Evolutionary conservation across 805 yeast genomes (phyloP), one percentile per base, ranked within the genome.

Genomic region (Candida awuae): DNA sequence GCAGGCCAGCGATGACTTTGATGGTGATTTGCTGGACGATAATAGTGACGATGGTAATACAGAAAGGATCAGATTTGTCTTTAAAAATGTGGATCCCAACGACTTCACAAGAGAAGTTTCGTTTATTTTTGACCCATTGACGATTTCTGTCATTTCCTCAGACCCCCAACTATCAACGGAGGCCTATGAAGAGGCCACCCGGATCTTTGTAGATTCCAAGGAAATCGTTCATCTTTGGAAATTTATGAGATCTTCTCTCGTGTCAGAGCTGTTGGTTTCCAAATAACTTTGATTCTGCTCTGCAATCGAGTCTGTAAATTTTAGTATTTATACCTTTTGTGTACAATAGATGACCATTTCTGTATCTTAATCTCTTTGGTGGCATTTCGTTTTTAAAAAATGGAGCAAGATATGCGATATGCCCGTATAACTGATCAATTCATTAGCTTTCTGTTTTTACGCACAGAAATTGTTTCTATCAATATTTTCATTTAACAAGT

Each of bases 51-150:
- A 61, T 25, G 59, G 51, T 6, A 60, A 55, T 23, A 54, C 60
- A 25, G 51, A 49, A 30, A 38, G 40, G 6, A 53, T 74, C 14
- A 52, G 50, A 34, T 72, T 74, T 42, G 52, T 57, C 1, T 73
- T 74, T 47, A 58, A 50, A 19, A 70, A 73, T 43, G 58, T 73
- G 8, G 77, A 73, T 39, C 61, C 72, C 4, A 58, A 63, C 32
- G 62, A 72, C 46, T 59, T 61, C 30, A 63, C 65, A 29, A 59
- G 61, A 30, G 68, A 68, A 39, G 71, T 65, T n/a, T 60, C 63
- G 42, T 61, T 71, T 34, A 67, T 64, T 25, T 46, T 73, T 22
- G 60, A 63, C 34, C 65, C 75, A 1, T 64, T 61, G 13, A 47
- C 44, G 4, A 64, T 61, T 44, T 45, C 48, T 21, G 53, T 71